Conservation (phyloP, 768 basidiomycete genomes). For the Punctularia strigosozonata region DNA sequence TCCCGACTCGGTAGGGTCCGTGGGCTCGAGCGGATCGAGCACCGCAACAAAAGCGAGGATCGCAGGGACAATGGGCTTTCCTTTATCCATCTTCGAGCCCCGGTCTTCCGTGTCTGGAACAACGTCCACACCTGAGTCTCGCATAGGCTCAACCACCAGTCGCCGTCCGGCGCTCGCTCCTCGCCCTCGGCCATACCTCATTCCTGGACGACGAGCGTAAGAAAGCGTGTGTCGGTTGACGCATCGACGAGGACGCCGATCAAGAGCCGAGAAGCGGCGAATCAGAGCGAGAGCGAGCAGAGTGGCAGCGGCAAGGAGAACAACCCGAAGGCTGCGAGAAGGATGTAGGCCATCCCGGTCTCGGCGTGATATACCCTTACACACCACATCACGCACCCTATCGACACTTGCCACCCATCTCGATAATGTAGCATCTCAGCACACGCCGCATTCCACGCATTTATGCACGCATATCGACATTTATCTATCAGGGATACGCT, state of each 20-base stretch:
- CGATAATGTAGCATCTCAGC: too few species aligned
- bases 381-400: too few species aligned
- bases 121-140: constrained; percentile 28
- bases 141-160: background rate
- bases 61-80: constrained; percentile 41
- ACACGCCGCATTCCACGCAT: too few species aligned
- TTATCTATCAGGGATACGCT: too few species aligned
- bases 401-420: too few species aligned
- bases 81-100: constrained; percentile 18
- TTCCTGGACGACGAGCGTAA: constrained; percentile 19
- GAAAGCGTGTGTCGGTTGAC: constrained; percentile 17
- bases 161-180: background rate
- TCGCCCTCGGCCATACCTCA: constrained; percentile 21
- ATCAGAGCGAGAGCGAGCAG: background rate
- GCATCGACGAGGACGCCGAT: constrained; percentile 13
- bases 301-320: constrained; percentile 2
- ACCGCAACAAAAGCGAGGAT: constrained; percentile 13
- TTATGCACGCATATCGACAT: too few species aligned
- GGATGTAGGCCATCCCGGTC: background rate
- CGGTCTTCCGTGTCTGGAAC: constrained; percentile 26
- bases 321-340: background rate
- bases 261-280: background rate
- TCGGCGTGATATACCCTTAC: too few species aligned
- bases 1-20: constrained; percentile 12
- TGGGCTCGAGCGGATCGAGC: constrained; percentile 12